Percentiles rank a stretch among this genome's conserved stretches.
Conservation (phyloP, 2,329 filamentous ascomycete genomes). For the Tetracladium maxilliforme region DNA sequence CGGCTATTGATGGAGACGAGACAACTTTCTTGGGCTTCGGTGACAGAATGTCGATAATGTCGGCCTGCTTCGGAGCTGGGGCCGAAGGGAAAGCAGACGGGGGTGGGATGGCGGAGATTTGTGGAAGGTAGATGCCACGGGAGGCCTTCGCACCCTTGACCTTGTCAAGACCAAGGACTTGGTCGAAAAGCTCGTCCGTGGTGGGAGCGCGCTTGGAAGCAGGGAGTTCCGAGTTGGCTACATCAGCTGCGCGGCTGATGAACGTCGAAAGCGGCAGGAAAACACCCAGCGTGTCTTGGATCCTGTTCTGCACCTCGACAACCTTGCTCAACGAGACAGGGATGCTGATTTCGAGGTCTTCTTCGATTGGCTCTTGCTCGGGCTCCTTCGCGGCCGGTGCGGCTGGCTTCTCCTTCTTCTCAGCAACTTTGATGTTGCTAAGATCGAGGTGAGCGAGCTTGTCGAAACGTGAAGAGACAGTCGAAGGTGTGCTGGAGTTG, state of each 20-base stretch:
- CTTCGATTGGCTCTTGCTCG: slow-evolving; percentile 23
- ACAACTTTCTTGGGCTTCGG: slow-evolving; percentile 22
- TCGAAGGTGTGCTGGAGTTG: slow-evolving; percentile 52
- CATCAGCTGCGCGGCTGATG: slow-evolving; percentile 66
- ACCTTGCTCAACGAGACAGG: slow-evolving; percentile 70
- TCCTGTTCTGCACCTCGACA: slow-evolving; percentile 64
- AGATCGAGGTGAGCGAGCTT: slow-evolving; percentile 78
- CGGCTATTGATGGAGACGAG: slow-evolving; percentile 16
- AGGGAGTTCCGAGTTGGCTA: slow-evolving; percentile 81
- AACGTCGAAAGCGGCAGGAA: slow-evolving; percentile 77
- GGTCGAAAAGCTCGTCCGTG: slow-evolving; percentile 75
- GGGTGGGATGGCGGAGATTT: slow-evolving; percentile 46
- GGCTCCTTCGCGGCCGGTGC: slow-evolving; percentile 22
- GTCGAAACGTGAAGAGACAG: slow-evolving; percentile 55
- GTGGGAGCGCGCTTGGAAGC: slow-evolving; percentile 48
- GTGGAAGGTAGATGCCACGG: slow-evolving; percentile 54
- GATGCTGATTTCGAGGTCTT: slow-evolving; percentile 47
- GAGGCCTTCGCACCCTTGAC: slow-evolving; percentile 32
- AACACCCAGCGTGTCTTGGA: slow-evolving; percentile 64
- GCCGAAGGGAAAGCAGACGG: slow-evolving; percentile 18
- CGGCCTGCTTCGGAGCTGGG: slow-evolving; percentile 34
- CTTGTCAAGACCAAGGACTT: slow-evolving; percentile 59
- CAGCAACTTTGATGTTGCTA: slow-evolving; percentile 79
- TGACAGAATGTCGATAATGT: slow-evolving; percentile 74
- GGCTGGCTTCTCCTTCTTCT: slow-evolving; percentile 18